A percentile compares a stretch with the other conserved stretches of the same genome.
Evolutionary conservation across 2,329 filamentous ascomycete genomes (phyloP).

Genomic region (Fusarium torreyae): DNA sequence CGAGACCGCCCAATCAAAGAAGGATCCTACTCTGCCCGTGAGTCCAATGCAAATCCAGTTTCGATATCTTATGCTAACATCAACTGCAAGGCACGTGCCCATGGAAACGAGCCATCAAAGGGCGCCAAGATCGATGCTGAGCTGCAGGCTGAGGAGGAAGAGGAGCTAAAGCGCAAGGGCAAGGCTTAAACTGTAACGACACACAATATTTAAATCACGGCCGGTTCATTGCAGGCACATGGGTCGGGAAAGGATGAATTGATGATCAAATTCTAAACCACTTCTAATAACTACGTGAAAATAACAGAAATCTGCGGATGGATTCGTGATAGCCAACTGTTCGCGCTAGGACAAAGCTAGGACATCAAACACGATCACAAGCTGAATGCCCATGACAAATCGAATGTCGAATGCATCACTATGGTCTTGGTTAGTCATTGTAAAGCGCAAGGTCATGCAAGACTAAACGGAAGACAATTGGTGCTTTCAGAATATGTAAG

Average conservation of each 20-base stretch:
- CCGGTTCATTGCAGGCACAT: constrained; percentile 16
- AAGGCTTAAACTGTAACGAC: constrained; percentile 47
- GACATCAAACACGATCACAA: neutral
- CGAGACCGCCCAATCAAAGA: constrained; percentile 62
- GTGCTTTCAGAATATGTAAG: constrained; percentile 97
- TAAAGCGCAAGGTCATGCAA: constrained; percentile 35
- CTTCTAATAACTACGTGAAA: neutral
- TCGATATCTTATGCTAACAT: constrained; percentile 14
- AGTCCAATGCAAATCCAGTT: constrained; percentile 41
- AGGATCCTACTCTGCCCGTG: constrained; percentile 74
- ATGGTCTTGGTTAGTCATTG: constrained; percentile 47
- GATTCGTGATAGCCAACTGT: neutral
- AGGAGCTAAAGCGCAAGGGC: constrained; percentile 72
- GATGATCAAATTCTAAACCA: constrained; percentile 26
- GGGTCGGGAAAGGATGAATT: constrained; percentile 25
- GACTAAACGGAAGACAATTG: constrained; percentile 38
- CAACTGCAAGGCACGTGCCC: constrained; percentile 69
- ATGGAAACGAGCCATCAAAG: constrained; percentile 81
- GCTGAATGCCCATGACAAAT: neutral
- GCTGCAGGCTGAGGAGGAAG: constrained; percentile 78
- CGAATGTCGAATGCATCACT: constrained; percentile 32
- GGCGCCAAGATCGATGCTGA: constrained; percentile 81
- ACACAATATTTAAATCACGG: constrained; percentile 17
- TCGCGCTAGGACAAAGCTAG: neutral
- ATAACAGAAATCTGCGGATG: neutral